Evolutionary conservation across 2,329 filamentous ascomycete species (phyloP).

Genomic region (Epichloe gansuensis): DNA sequence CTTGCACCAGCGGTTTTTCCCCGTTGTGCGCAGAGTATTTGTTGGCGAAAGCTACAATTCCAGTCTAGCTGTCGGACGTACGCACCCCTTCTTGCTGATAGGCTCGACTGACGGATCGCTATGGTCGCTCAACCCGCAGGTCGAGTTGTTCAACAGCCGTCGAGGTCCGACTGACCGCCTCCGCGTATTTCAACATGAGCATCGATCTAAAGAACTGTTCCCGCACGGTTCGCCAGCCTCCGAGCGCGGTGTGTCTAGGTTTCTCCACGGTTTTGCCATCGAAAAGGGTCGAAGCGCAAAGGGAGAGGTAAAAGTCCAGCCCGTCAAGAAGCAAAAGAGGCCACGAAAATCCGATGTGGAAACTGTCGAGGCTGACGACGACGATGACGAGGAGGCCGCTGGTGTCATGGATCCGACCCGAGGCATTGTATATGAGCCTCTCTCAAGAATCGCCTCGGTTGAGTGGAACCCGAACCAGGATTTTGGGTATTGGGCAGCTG

Average conservation of each 20-base stretch:
- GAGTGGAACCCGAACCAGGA: conserved; percentile 57
- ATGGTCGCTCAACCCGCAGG: conserved; percentile 31
- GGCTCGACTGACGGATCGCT: conserved; percentile 43
- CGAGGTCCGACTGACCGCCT: conserved; percentile 23
- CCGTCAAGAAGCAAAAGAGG: conserved; percentile 23
- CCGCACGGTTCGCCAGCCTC: conserved; percentile 16
- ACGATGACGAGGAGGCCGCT: conserved; percentile 22
- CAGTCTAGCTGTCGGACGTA: conserved; percentile 35
- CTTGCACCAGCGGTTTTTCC: conserved; percentile 39
- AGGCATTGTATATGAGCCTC: conserved; percentile 46
- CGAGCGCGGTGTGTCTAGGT: conserved; percentile 35
- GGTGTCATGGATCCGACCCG: conserved; percentile 26
- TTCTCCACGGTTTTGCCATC: conserved; percentile 38
- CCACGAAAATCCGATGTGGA: conserved; percentile 21
- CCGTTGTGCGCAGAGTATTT: conserved; percentile 39
- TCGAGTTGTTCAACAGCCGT: conserved; percentile 23
- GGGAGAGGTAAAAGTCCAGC: conserved; percentile 25
- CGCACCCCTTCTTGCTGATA: conserved; percentile 41
- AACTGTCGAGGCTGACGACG: conserved; percentile 12
- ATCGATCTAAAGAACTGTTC: conserved; percentile 25
- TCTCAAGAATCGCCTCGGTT: conserved; percentile 48
- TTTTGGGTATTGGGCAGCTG: conserved; percentile 56
- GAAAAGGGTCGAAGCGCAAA: conserved; percentile 37
- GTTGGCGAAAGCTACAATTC: conserved; percentile 38
- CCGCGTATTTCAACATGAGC: conserved; percentile 42